Evolutionary conservation across 2,329 filamentous ascomycete species (phyloP).

Genomic region (Endocalyx cinctus): DNA sequence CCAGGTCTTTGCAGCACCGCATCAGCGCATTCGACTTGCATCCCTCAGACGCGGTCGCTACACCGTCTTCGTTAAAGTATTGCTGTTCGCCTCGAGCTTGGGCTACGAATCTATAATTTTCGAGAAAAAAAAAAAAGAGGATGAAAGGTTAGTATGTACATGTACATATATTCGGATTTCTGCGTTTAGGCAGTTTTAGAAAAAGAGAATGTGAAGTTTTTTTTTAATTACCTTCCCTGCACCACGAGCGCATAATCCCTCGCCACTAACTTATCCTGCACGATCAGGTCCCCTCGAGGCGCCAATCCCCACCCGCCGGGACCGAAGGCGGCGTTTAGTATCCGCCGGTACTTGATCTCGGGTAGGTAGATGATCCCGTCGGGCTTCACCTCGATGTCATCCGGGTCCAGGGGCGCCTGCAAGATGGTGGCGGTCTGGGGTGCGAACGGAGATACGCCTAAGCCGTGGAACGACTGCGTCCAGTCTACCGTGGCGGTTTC

Average conservation of each 20-base stretch:
- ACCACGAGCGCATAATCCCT: conserved; percentile 90
- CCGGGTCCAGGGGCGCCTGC: conserved; percentile 58
- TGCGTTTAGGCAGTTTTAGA: too few relatives aligned
- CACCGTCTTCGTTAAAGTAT: conserved; percentile 84
- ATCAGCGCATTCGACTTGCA: conserved; percentile 97
- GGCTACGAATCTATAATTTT: conserved; percentile 68
- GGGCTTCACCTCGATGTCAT: conserved; percentile 94
- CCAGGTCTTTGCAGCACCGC: conserved; percentile 97
- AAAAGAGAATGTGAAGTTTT: conserved; percentile 4
- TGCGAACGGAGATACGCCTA: conserved; percentile 66
- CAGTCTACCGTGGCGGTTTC: conserved; percentile 56
- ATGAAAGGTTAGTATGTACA: too few relatives aligned
- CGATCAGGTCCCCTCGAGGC: conserved; percentile 77
- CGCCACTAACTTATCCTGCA: conserved; percentile 76
- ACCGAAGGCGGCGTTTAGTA: conserved; percentile 86
- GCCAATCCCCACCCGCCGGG: conserved; percentile 95
- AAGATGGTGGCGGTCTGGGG: conserved; percentile 65
- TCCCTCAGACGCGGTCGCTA: conserved; percentile 91
- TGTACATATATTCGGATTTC: too few relatives aligned
- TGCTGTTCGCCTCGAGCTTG: conserved; percentile 92
- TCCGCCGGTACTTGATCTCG: conserved; percentile 95
- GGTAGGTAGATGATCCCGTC: conserved; percentile 95
- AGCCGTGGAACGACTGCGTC: conserved; percentile 77
- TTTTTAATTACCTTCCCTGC: conserved; percentile 78
- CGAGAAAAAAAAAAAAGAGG: too few relatives aligned